Base-by-base conservation (phyloP, 768 basidiomycete genomes). In the Lactifluus piperatus region DNA sequence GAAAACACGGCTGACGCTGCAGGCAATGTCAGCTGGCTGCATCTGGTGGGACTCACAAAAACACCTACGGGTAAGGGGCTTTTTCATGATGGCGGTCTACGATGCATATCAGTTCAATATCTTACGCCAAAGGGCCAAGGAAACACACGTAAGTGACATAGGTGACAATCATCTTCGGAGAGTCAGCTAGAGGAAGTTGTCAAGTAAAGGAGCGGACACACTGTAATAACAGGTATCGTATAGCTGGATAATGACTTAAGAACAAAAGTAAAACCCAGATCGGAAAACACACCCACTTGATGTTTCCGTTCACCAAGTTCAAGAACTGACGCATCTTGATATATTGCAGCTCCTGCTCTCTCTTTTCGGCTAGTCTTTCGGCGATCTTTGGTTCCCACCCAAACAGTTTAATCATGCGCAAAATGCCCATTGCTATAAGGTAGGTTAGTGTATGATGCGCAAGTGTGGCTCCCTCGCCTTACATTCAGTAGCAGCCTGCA, bases 381-480 rank as follows among this genome's bases (percentile, higher is more conserved):
- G 74, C 56, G 48, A 76, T 75, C 62, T 77, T 77, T 11, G 74
- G 71, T 65, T 84, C 78, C 78, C 86, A 80, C 8, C 77, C 86
- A 64, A 89, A 87, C 43, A 88, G 71, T 69, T 81, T 81, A 69
- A 79, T 68, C 74, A 80, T 78, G 16, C 78, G 73, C 5, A 79
- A 57, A 57, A 75, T 69, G 22, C 65, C 64, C 57, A 76, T 65
- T 14, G 68, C 74, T 75, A 9, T 7, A 24, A 29, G 20, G 5
- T 8, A 65, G 45, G 22, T 58, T 30, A 51, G 27, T 45, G 32
- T n/a, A 27, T 63, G 57, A 13, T 8, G 32, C 9, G 14, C 3
- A 2, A 13, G 29, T 4, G 16, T 24, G 36, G n/a, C 8, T 32
- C 5, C 32, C 27, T 10, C 4, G 18, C 67, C 58, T 57, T 49